Evolutionary conservation across 2,329 filamentous ascomycete species (phyloP).

Genomic region (Cercospora zeae-maydis): DNA sequence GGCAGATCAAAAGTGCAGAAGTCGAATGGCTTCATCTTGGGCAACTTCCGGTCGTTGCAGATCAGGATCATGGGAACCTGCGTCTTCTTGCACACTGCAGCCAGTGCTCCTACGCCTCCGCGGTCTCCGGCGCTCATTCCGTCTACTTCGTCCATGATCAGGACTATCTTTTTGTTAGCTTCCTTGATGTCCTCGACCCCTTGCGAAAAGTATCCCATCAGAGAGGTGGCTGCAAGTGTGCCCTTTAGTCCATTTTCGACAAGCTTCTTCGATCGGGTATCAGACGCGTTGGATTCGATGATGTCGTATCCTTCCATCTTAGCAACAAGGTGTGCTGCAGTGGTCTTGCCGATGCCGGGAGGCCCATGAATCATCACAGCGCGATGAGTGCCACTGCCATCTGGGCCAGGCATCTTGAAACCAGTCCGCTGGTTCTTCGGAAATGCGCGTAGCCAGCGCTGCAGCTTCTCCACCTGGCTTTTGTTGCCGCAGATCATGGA

Average conservation of each 20-base stretch:
- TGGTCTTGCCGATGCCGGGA: conserved; percentile 96
- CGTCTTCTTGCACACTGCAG: conserved; percentile 92
- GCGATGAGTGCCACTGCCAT: conserved; percentile 77
- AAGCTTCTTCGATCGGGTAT: conserved; percentile 91
- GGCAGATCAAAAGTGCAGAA: conserved; percentile 76
- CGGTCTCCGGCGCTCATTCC: conserved; percentile 97
- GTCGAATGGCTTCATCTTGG: conserved; percentile 99
- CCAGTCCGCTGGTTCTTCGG: conserved; percentile 70
- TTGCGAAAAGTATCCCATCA: conserved; percentile 81
- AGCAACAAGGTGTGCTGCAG: conserved; percentile 88
- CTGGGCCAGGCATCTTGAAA: conserved; percentile 78
- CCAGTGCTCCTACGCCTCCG: conserved; percentile 89
- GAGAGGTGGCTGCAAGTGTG: conserved; percentile 87
- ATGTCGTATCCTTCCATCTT: conserved; percentile 91
- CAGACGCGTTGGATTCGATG: conserved; percentile 92
- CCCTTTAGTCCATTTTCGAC: conserved; percentile 86
- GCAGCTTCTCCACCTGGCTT: conserved; percentile 79
- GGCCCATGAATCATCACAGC: conserved; percentile 95
- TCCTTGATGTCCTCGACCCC: conserved; percentile 76
- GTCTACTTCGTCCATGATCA: conserved; percentile 99
- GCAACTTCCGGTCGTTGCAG: conserved; percentile 88
- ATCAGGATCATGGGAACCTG: conserved; percentile 94
- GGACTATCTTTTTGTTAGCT: conserved; percentile 84
- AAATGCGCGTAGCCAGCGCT: conserved; percentile 82
- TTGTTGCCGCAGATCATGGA: conserved; percentile 96